These are phyloP conservation scores for Nicotiana knightiana DNA, from an alignment of 257 asterid species.

Conservation along the genomic window DNA sequence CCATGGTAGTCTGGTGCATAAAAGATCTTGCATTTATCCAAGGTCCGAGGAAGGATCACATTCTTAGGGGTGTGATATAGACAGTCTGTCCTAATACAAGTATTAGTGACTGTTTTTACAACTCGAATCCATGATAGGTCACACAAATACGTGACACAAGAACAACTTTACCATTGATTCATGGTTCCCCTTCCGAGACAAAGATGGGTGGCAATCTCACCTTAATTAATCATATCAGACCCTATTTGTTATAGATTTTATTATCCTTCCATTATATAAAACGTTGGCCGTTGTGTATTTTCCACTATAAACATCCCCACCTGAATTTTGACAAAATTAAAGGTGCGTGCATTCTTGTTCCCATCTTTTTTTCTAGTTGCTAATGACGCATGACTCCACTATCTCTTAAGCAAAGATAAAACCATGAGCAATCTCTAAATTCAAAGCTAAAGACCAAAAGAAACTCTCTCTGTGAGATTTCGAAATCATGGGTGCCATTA, in stretches of 20 bases:
- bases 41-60: no score
- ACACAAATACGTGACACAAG: no score
- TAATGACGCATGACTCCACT: constrained; percentile 14
- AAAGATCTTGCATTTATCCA: no score
- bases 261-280: neutral
- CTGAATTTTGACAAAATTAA: neutral
- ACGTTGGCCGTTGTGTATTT: neutral
- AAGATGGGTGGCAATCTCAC: neutral
- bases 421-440: neutral
- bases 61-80: no score
- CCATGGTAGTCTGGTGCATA: no score
- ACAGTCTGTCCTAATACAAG: no score
- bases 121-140: neutral
- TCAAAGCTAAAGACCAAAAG: neutral
- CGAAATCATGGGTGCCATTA: constrained; percentile 20
- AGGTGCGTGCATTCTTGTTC: neutral
- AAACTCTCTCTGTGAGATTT: neutral
- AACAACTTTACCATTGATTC: no score
- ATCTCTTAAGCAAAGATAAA: neutral
- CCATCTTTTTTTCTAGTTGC: neutral
- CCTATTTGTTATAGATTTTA: neutral
- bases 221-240: neutral
- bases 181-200: neutral
- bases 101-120: no score
- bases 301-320: neutral